Percentiles rank a stretch among this genome's conserved stretches.
Evolutionary conservation across 805 yeast species (phyloP).

Genomic region (Candida krabiensis): DNA sequence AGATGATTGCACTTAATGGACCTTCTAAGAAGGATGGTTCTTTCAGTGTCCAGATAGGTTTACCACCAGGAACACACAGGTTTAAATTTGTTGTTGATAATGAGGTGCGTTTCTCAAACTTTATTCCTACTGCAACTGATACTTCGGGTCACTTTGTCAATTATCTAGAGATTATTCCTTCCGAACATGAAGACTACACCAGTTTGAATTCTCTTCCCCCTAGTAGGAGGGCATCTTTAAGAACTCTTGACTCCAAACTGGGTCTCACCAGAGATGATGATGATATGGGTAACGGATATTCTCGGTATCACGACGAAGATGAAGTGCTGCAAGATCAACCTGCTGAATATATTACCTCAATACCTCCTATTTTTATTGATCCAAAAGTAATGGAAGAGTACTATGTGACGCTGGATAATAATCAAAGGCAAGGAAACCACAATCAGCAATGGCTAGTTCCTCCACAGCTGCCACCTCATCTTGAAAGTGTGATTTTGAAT

Average conservation of each 20-base stretch:
- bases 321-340: conserved; percentile 31
- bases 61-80: conserved; percentile 90
- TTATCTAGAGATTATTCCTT: conserved; percentile 67
- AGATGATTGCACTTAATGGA: conserved; percentile 83
- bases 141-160: conserved; percentile 95
- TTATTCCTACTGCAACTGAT: conserved; percentile 94
- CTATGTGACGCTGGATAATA: conserved; percentile 71
- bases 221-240: conserved; percentile 24
- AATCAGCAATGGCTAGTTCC: conserved; percentile 72
- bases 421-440: conserved; percentile 51
- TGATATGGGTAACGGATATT: conserved; percentile 81
- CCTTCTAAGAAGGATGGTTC: conserved; percentile 49
- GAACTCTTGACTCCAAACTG: conserved; percentile 59
- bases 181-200: conserved; percentile 27
- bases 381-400: conserved; percentile 87
- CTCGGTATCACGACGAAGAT: conserved; percentile 70
- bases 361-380: conserved; percentile 82
- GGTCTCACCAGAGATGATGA: conserved; percentile 67
- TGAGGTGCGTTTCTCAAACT: conserved; percentile 85
- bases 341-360: conserved; percentile 57
- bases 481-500: conserved; percentile 90
- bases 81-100: conserved; percentile 93
- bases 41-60: conserved; percentile 67
- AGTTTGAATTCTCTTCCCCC: conserved; percentile 16
- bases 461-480: conserved; percentile 95